Base-by-base conservation (phyloP, 345 rosid species). In the Ceriops tagal region DNA sequence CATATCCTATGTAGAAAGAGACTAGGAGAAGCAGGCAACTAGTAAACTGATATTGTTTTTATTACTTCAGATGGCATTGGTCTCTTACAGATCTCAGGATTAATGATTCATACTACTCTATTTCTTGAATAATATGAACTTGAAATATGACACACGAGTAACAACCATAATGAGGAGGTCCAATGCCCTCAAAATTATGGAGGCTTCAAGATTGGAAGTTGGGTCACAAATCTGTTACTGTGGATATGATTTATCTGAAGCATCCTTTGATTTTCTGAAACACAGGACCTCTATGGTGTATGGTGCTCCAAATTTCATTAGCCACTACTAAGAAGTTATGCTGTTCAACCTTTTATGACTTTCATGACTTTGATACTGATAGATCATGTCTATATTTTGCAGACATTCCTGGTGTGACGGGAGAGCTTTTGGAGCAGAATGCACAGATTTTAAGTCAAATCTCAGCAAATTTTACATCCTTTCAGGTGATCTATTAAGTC, bases 371-470 rank as follows among this genome's bases (percentile, higher is more conserved):
- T 53, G 19, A 20, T 43, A 66, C 68, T 69, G 69, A 59, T n/a
- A 53, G 27, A 35, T 61, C 8, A 7, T 61, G 3, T 73, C 16
- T 64, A 9, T 28, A 43, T 68, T 13, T 78, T 83, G 65, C 86
- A 91, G 97, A 81, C 67, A 91, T 91, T 68, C 92, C 92, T 69
- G 92, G 92, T 73, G 77, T 78, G 53, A 83, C 84, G 2, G 91
- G 91, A 72, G 88, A 89, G 71, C 88, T 91, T 75, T 85, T 91
- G 43, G 92, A 87, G 81, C 86, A 89, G 78, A 89, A 85, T 80
- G 74, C 92, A 59, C 90, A 91, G 57, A 82, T 88, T 80, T 83
- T 91, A 65, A 82, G 78, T 77, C 95, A 87, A 83, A 81, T 89
- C 61, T 82, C 91, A 67, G 55, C 88, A 57, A 91, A 91, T 77